Percentiles rank a stretch among this genome's conserved stretches.
These are phyloP conservation scores for Solanum ossicruentum DNA, from an alignment of 257 asterid species.

Conservation along the genomic window DNA sequence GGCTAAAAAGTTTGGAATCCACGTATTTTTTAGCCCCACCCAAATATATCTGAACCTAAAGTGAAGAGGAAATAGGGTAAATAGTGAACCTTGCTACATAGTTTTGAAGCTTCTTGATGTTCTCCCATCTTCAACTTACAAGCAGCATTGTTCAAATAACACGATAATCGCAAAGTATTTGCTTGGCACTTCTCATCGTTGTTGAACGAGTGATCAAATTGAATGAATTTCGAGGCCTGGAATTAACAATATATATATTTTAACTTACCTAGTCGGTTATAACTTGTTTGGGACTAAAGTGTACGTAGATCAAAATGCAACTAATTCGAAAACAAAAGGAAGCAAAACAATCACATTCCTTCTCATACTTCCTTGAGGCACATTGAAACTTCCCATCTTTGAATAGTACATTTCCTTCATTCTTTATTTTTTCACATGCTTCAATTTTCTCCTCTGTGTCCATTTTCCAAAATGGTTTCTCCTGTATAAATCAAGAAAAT, in stretches of 20 bases:
- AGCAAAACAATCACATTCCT: slow-evolving; percentile 32
- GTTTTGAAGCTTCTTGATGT: slow-evolving; percentile 26
- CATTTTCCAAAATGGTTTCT: slow-evolving; percentile 62
- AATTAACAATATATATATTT: not conserved
- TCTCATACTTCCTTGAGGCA: slow-evolving; percentile 46
- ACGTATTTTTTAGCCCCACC: not conserved
- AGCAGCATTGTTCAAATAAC: slow-evolving; percentile 49
- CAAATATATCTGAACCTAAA: not conserved
- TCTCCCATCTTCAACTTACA: slow-evolving; percentile 45
- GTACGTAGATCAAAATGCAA: not conserved
- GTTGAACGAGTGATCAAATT: slow-evolving; percentile 34
- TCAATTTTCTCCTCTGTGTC: slow-evolving; percentile 28
- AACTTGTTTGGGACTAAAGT: not conserved
- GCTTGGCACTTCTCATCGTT: slow-evolving; percentile 23
- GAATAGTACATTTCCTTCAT: slow-evolving; percentile 37
- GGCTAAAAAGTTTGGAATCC: not conserved
- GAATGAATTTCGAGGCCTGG: slow-evolving; percentile 40
- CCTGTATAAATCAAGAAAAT: slow-evolving; percentile 16
- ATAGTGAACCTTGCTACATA: slow-evolving; percentile 31
- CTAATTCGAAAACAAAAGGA: not conserved
- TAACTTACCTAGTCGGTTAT: no score
- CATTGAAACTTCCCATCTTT: slow-evolving; percentile 28
- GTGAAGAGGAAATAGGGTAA: not conserved
- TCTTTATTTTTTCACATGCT: slow-evolving; percentile 23
- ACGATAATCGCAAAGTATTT: slow-evolving; percentile 14